Evolutionary conservation across 257 asterid species (phyloP).

Genomic region (Prunella vulgaris): DNA sequence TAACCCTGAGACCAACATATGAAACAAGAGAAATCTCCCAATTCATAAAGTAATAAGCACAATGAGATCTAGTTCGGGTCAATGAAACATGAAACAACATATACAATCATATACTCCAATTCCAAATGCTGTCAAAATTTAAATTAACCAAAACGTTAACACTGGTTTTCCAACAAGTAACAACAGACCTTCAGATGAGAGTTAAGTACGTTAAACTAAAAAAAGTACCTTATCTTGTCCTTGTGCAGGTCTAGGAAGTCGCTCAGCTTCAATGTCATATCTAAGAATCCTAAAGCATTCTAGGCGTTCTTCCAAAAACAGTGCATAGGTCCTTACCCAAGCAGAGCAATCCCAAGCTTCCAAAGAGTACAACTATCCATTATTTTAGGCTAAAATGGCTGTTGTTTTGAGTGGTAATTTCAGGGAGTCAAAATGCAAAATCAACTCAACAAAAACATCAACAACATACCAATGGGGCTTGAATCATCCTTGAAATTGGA

Average conservation of each 20-base stretch:
- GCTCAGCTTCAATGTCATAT: slow-evolving; percentile 93
- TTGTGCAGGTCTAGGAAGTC: slow-evolving; percentile 74
- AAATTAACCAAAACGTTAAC: background rate
- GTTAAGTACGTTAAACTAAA: slow-evolving; percentile 3
- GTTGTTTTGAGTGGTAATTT: background rate
- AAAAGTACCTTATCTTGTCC: slow-evolving; percentile 74
- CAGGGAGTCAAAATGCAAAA: background rate
- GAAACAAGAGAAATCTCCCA: slow-evolving; percentile 18
- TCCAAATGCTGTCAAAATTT: background rate
- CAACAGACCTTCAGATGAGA: background rate
- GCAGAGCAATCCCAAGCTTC: slow-evolving; percentile 99
- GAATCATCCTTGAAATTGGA: slow-evolving; percentile 95
- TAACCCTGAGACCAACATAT: slow-evolving; percentile 44
- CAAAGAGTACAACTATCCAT: slow-evolving; percentile 13
- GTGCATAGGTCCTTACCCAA: slow-evolving; percentile 89
- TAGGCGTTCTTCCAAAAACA: slow-evolving; percentile 86
- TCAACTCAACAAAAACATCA: background rate
- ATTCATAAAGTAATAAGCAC: background rate
- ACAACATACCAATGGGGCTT: slow-evolving; percentile 65
- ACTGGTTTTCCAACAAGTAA: background rate
- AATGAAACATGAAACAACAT: background rate
- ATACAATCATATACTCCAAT: background rate
- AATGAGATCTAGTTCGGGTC: background rate
- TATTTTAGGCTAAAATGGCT: background rate
- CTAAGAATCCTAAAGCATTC: slow-evolving; percentile 79